These are phyloP conservation scores for Nothophoma quercina DNA, from an alignment of 2,329 filamentous ascomycete species.

Conservation along the genomic window DNA sequence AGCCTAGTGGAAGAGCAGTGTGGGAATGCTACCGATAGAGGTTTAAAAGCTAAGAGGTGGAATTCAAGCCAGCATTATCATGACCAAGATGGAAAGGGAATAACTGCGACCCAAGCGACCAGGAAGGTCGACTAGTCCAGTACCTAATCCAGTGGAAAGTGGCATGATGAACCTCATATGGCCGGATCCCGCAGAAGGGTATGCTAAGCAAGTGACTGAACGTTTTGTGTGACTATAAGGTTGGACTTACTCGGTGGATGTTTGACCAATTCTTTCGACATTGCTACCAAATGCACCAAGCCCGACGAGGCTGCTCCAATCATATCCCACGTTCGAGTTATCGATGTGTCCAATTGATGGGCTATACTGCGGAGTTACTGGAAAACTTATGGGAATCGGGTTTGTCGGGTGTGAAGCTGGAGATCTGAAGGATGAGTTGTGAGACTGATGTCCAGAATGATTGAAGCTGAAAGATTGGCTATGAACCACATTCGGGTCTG, in stretches of 20 bases:
- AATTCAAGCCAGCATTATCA: too few relatives aligned
- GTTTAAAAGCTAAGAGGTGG: too few relatives aligned
- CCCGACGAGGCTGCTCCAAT: not conserved
- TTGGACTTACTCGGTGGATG: not conserved
- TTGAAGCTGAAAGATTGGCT: not conserved
- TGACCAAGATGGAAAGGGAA: too few relatives aligned
- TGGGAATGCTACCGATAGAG: too few relatives aligned
- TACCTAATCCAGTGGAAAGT: too few relatives aligned
- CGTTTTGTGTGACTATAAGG: not conserved
- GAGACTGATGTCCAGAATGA: not conserved
- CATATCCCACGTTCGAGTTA: not conserved
- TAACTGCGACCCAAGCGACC: too few relatives aligned
- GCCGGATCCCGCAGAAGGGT: too few relatives aligned
- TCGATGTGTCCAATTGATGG: not conserved
- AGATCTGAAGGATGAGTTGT: not conserved
- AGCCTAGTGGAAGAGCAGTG: too few relatives aligned
- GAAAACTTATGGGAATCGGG: not conserved
- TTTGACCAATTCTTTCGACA: not conserved
- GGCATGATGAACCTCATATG: too few relatives aligned
- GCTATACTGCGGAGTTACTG: not conserved
- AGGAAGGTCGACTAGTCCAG: too few relatives aligned
- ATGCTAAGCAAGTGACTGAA: not conserved
- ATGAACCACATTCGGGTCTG: too few relatives aligned
- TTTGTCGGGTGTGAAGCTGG: not conserved
- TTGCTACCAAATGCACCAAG: not conserved